phyloP scores from a whole-genome alignment of 495 filamentous ascomycete genomes.

The Xylaria cubensis region DNA sequence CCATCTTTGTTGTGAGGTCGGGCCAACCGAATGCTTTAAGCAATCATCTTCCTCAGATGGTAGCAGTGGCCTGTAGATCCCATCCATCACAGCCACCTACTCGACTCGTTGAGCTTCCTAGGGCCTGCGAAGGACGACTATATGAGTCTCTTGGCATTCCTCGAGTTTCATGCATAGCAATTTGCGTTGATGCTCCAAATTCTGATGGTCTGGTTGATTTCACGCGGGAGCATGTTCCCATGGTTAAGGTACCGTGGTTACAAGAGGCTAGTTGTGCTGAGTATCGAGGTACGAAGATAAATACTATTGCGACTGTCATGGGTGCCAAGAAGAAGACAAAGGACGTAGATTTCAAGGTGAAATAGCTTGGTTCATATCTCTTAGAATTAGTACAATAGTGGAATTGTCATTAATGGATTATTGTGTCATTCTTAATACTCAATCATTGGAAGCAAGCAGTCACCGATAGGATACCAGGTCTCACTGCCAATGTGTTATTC shows the following conservation, averaged over 20 bases:
- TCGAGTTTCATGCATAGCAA: constrained; percentile 63
- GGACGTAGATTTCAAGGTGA: background rate
- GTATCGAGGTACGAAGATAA: constrained; percentile 37
- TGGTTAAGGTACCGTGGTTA: constrained; percentile 39
- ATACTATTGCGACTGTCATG: constrained; percentile 46
- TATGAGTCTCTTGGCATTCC: constrained; percentile 60
- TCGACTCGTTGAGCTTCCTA: constrained; percentile 62
- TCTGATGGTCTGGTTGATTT: constrained; percentile 58
- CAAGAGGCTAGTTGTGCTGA: constrained; percentile 33
- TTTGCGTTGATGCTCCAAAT: constrained; percentile 56
- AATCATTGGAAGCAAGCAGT: background rate
- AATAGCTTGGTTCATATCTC: background rate
- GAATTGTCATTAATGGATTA: background rate
- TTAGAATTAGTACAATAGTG: background rate
- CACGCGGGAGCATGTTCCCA: constrained; percentile 53
- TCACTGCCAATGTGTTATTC: background rate
- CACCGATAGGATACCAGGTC: background rate
- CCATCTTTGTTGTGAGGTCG: constrained; percentile 61
- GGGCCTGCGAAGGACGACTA: constrained; percentile 58
- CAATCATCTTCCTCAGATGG: constrained; percentile 66
- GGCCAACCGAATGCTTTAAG: constrained; percentile 58
- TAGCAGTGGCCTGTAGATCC: constrained; percentile 56
- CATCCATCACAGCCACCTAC: constrained; percentile 46
- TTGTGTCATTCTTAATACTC: background rate
- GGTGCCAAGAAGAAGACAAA: constrained; percentile 44